Conservation (phyloP, 129 eudicot genomes). For the Lactuca sativa region DNA sequence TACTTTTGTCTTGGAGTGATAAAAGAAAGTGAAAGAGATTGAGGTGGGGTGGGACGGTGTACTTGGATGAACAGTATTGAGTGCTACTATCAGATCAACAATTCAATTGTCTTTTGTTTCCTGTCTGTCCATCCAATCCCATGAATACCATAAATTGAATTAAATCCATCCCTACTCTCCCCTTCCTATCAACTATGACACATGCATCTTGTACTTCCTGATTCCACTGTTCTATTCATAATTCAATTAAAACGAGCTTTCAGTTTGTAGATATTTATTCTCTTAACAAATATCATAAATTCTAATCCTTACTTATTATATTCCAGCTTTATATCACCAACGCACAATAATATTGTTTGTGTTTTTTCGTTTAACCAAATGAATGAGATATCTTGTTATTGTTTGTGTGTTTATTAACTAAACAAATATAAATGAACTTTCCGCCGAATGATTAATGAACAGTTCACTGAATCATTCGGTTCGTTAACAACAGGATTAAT, state of each 20-base stretch:
- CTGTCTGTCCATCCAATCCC: conserved; percentile 31
- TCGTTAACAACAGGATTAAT: too few species aligned
- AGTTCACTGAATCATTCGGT: too few species aligned
- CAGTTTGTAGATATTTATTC: background rate
- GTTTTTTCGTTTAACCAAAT: too few species aligned
- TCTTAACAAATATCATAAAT: background rate
- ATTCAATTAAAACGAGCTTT: conserved; percentile 9
- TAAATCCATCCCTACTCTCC: conserved; percentile 9
- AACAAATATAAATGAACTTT: too few species aligned
- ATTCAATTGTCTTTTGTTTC: conserved; percentile 30
- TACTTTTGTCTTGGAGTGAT: conserved; percentile 19
- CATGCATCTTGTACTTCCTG: conserved; percentile 26
- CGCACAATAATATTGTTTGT: too few species aligned
- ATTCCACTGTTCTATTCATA: conserved; percentile 3
- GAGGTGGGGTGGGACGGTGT: conserved; percentile 17
- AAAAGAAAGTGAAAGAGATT: conserved; percentile 3
- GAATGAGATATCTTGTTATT: too few species aligned
- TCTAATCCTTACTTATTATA: background rate
- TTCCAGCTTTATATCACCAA: too few species aligned
- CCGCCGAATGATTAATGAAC: too few species aligned
- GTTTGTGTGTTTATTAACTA: too few species aligned
- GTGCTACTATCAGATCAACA: conserved; percentile 45
- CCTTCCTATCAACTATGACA: conserved; percentile 23
- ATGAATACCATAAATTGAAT: conserved; percentile 27
- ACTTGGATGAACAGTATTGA: conserved; percentile 36